Evolutionary conservation across 2,329 filamentous ascomycete genomes (phyloP), one percentile per base, ranked within the genome.

Genomic region (Neofusicoccum cordaticola): DNA sequence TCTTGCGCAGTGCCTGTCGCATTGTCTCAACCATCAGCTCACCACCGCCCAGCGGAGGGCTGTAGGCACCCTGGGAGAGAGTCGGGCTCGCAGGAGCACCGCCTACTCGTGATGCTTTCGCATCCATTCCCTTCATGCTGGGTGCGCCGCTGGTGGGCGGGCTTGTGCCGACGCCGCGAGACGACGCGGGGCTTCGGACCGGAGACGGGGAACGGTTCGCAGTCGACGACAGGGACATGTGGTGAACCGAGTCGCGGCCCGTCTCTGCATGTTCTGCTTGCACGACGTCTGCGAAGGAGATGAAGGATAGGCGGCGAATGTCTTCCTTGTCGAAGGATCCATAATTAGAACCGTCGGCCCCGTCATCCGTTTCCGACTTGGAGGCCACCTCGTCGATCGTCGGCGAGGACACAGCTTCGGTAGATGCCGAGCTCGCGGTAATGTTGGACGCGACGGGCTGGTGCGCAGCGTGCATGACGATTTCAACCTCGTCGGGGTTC

Each of bases 251-350:
- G 66, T 94, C 90, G 68, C 89, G 83, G 69, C 84, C 88, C 52
- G 85, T 83, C 42, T 88, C 85, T 35, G 86, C 86, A 71, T 94
- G 91, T 75, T 95, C 91, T 39, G 89, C 86, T 74, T 96, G 92
- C 45, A 98, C 92, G 9, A 98, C 92, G 72, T 98, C 94, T 67
- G 94, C 93, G 77, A 98, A 98, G 7, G 93, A 97, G 74, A 98
- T 96, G 80, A 98, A 98, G 75, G 91, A 95, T 67, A 98, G 80
- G 22, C 94, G 88, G 51, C 92, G 88, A 17, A 96, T 86, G 71
- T 97, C 93, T 52, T 86, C 84, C 44, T 84, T 85, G 72, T 97
- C 93, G 67, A 94, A 81, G 51, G 89, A 87, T 37, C 89, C 91
- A 75, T 94, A 94, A 73, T 88, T 92, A 65, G 89, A 91, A 31